These are phyloP conservation scores for Salix arbutifolia DNA, from an alignment of 345 rosid species.

Conservation along the genomic window DNA sequence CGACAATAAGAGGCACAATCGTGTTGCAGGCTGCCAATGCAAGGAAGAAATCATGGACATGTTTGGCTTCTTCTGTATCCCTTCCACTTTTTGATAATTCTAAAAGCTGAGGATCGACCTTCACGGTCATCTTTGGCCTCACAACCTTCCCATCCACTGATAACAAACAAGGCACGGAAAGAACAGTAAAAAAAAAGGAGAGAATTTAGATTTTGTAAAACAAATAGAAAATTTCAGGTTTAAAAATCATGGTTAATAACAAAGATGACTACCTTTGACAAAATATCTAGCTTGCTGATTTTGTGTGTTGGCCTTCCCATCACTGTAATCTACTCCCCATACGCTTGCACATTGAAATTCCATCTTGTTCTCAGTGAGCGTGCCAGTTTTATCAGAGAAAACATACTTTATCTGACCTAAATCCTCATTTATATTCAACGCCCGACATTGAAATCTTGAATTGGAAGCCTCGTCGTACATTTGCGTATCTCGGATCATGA, in stretches of 20 bases:
- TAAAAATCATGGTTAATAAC: background rate
- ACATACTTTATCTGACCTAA: slow-evolving; percentile 94
- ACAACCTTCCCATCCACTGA: slow-evolving; percentile 68
- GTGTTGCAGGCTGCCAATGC: slow-evolving; percentile 98
- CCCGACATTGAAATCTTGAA: slow-evolving; percentile 87
- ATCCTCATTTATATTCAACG: slow-evolving; percentile 96
- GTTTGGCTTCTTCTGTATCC: slow-evolving; percentile 46
- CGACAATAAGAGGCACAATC: slow-evolving; percentile 71
- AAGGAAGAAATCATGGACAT: slow-evolving; percentile 74
- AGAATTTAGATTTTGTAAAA: slow-evolving; percentile 4
- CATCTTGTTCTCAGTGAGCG: slow-evolving; percentile 99
- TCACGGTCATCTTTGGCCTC: slow-evolving; percentile 85
- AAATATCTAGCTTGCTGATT: slow-evolving; percentile 41
- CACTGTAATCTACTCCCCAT: slow-evolving; percentile 79
- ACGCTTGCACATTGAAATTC: slow-evolving; percentile 93
- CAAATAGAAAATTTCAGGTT: background rate
- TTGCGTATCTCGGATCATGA: slow-evolving; percentile 72
- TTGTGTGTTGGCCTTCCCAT: slow-evolving; percentile 32
- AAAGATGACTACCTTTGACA: slow-evolving; percentile 54
- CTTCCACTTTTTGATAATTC: slow-evolving; percentile 43
- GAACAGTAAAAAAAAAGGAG: background rate
- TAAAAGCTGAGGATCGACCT: slow-evolving; percentile 60
- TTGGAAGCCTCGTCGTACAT: slow-evolving; percentile 81
- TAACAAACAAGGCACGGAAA: slow-evolving; percentile 9
- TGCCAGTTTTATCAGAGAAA: slow-evolving; percentile 98